Percentiles rank a stretch among this genome's conserved stretches.
Evolutionary conservation across 441 rosid genomes (phyloP).

Genomic region (Gossypium laxum): DNA sequence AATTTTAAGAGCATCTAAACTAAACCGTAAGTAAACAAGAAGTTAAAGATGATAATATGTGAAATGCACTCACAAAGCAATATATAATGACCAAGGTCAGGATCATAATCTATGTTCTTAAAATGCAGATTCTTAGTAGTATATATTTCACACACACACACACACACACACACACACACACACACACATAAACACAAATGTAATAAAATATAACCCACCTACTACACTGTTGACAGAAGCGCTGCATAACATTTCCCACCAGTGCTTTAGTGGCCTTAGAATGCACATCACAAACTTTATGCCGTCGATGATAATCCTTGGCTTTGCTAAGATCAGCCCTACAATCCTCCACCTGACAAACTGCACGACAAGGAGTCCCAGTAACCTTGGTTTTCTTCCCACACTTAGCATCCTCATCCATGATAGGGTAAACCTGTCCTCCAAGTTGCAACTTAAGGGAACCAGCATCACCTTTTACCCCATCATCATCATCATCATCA

Average conservation of each 20-base stretch:
- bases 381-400: slow-evolving; percentile 32
- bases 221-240: slow-evolving; percentile 50
- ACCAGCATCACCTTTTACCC: slow-evolving; percentile 20
- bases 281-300: slow-evolving; percentile 41
- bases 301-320: slow-evolving; percentile 41
- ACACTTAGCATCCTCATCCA: slow-evolving; percentile 23
- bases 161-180: background rate
- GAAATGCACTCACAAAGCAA: slow-evolving; percentile 4
- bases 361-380: slow-evolving; percentile 21
- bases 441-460: slow-evolving; percentile 31
- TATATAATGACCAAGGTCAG: background rate
- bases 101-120: background rate
- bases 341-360: slow-evolving; percentile 44
- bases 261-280: slow-evolving; percentile 35
- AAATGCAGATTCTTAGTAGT: background rate
- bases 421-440: slow-evolving; percentile 26
- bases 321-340: slow-evolving; percentile 35
- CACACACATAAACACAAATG: background rate
- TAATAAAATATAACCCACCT: slow-evolving; percentile 23
- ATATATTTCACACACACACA: background rate
- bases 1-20: background rate
- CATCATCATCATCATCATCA: slow-evolving; percentile 24
- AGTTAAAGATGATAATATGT: slow-evolving; percentile 5
- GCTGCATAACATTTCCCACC: slow-evolving; percentile 36
- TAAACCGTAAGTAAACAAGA: background rate